Evolutionary conservation across 2,329 filamentous ascomycete genomes (phyloP).

Genomic region (Ophiostoma quercus): DNA sequence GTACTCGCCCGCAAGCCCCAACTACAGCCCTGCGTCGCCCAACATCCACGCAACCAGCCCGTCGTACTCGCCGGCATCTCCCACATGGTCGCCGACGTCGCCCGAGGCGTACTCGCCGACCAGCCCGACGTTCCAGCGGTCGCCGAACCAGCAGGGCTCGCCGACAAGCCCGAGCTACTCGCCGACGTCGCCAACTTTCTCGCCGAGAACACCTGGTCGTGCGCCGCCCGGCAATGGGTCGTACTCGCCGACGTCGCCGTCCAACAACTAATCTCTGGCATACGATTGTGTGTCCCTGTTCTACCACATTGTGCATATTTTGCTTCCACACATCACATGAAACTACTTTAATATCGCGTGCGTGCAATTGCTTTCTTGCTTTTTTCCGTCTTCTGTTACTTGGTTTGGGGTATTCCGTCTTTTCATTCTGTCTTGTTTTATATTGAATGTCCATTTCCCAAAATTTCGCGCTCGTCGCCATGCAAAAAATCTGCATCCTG

Average conservation of each 20-base stretch:
- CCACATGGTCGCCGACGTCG: conserved; percentile 74
- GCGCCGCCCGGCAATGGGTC: conserved; percentile 35
- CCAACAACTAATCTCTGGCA: conserved; percentile 31
- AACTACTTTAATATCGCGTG: conserved; percentile 2
- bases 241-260: conserved; percentile 40
- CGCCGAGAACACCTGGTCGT: conserved; percentile 42
- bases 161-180: conserved; percentile 68
- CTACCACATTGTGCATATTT: neutral
- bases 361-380: conserved; percentile 2
- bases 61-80: conserved; percentile 65
- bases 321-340: conserved; percentile 11
- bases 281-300: conserved; percentile 12
- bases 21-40: conserved; percentile 65
- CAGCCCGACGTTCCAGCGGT: conserved; percentile 55
- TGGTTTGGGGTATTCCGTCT: neutral
- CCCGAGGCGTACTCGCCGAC: conserved; percentile 59
- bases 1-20: conserved; percentile 66
- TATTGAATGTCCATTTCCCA: conserved; percentile 6
- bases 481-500: conserved; percentile 12
- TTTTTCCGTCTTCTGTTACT: neutral
- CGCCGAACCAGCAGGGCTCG: conserved; percentile 51
- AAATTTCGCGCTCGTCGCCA: neutral
- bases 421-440: neutral
- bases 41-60: conserved; percentile 52
- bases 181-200: conserved; percentile 52